Evolutionary conservation across 2,329 filamentous ascomycete genomes (phyloP).

Genomic region (Diaporthe amygdali): DNA sequence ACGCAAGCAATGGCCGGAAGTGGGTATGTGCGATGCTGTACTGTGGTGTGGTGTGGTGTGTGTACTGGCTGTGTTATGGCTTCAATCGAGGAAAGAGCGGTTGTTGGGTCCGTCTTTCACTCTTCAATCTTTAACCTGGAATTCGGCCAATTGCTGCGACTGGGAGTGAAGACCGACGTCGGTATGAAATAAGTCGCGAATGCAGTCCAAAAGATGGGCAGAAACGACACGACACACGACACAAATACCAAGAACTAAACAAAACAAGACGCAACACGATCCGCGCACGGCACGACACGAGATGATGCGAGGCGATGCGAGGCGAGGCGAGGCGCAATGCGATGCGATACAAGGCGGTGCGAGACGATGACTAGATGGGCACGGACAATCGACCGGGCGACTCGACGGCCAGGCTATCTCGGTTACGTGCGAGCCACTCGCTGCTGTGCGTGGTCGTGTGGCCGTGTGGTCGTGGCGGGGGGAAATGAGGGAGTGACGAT

Average conservation of each 20-base stretch:
- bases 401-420: not conserved
- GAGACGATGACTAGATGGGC: slow-evolving; percentile 3
- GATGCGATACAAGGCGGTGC: not conserved
- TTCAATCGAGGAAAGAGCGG: not conserved
- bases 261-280: too few species aligned
- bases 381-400: not conserved
- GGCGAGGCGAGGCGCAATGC: not conserved
- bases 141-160: not conserved
- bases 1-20: not conserved
- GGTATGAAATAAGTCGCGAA: not conserved
- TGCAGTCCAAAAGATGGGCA: not conserved
- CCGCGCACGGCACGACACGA: not conserved
- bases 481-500: not conserved
- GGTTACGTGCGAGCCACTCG: slow-evolving; percentile 6
- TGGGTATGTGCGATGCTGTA: not conserved
- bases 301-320: not conserved
- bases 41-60: not conserved
- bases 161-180: not conserved
- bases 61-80: not conserved
- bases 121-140: not conserved
- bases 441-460: not conserved
- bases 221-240: not conserved
- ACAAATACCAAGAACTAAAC: too few species aligned
- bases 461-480: not conserved
- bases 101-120: not conserved